Conservation (phyloP, 768 basidiomycete species). For the Leucogyrophana mollusca region DNA sequence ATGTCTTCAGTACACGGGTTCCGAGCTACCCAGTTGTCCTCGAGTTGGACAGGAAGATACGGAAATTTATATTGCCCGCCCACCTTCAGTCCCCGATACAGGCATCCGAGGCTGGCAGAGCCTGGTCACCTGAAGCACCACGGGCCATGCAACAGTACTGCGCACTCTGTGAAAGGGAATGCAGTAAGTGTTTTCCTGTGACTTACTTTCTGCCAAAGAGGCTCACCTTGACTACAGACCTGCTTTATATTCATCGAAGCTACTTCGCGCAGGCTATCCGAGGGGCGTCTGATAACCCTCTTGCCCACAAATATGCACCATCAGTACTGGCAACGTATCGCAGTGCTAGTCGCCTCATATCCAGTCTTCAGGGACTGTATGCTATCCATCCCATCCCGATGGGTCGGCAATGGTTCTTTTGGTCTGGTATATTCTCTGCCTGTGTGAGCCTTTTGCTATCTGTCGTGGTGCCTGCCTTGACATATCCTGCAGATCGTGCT, state of each 20-base stretch:
- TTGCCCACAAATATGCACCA: constrained; percentile 42
- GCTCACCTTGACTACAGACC: constrained; percentile 23
- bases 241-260: constrained; percentile 47
- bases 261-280: constrained; percentile 49
- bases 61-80: constrained; percentile 46
- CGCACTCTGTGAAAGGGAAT: constrained; percentile 39
- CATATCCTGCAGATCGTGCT: constrained; percentile 37
- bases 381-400: constrained; percentile 32
- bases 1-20: constrained; percentile 37
- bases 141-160: constrained; percentile 47
- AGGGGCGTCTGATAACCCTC: constrained; percentile 39
- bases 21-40: constrained; percentile 45
- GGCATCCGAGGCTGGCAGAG: constrained; percentile 24
- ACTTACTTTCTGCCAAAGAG: not conserved
- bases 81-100: constrained; percentile 40
- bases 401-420: constrained; percentile 46
- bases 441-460: constrained; percentile 36
- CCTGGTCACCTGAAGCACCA: constrained; percentile 40
- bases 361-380: constrained; percentile 37
- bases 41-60: constrained; percentile 49
- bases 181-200: constrained; percentile 34
- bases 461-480: not conserved
- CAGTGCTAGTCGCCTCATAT: constrained; percentile 42
- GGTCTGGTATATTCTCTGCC: constrained; percentile 48
- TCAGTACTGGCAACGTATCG: constrained; percentile 46